phyloP scores from a whole-genome alignment of 2,329 filamentous ascomycete species.

The Fusarium sp. region DNA sequence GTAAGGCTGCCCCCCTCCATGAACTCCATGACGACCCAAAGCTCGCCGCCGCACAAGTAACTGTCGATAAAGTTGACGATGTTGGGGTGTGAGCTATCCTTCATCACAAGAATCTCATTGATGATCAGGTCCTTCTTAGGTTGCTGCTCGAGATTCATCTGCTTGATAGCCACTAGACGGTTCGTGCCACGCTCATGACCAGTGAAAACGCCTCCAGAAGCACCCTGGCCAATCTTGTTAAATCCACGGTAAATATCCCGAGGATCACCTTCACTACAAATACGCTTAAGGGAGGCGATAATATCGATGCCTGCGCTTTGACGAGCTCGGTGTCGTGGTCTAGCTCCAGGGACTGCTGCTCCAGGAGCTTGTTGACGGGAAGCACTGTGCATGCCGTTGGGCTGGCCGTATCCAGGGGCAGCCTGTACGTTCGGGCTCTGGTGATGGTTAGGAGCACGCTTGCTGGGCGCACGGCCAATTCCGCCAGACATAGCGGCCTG shows the following conservation, averaged over 20 bases:
- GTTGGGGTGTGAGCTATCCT: constrained; percentile 97
- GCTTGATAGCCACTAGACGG: constrained; percentile 95
- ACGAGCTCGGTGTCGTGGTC: constrained; percentile 81
- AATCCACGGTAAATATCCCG: constrained; percentile 87
- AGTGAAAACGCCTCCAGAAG: constrained; percentile 94
- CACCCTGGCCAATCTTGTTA: constrained; percentile 96
- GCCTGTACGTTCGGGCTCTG: constrained; percentile 46
- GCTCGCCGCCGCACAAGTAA: constrained; percentile 86
- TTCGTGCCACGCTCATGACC: constrained; percentile 88
- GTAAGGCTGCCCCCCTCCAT: constrained; percentile 99
- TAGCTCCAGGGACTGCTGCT: constrained; percentile 62
- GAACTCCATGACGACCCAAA: constrained; percentile 99
- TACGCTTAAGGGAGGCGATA: constrained; percentile 83
- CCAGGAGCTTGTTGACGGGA: constrained; percentile 55
- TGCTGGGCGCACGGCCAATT: constrained; percentile 79
- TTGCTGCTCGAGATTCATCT: constrained; percentile 99
- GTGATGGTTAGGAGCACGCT: constrained; percentile 64
- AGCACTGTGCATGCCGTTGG: constrained; percentile 51
- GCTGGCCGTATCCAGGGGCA: constrained; percentile 48
- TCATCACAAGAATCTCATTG: constrained; percentile 99
- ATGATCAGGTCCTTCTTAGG: constrained; percentile 99
- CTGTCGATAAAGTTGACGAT: constrained; percentile 99
- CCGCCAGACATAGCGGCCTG: constrained; percentile 81
- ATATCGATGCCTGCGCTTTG: constrained; percentile 88
- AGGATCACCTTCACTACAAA: constrained; percentile 91